Evolutionary conservation across 345 rosid species (phyloP).

Genomic region (Bruguiera gymnorhiza): DNA sequence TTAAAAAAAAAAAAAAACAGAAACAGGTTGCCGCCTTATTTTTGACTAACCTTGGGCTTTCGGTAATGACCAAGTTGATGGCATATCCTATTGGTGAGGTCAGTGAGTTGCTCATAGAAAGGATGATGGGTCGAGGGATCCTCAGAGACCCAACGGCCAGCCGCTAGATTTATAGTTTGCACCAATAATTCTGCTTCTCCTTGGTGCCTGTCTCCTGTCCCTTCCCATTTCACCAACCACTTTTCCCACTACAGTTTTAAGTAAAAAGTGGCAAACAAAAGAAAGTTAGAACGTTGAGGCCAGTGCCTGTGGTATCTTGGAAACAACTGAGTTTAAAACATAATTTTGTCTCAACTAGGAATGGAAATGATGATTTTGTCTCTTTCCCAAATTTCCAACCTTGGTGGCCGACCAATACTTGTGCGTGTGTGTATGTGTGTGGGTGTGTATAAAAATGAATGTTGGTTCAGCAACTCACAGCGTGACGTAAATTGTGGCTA

Average conservation of each 20-base stretch:
- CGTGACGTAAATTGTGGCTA: conserved; percentile 32
- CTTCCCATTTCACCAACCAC: conserved; percentile 62
- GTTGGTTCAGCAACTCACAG: conserved; percentile 38
- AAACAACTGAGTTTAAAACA: too few species aligned
- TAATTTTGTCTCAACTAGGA: too few species aligned
- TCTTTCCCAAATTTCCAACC: too few species aligned
- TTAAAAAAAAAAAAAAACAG: too few species aligned
- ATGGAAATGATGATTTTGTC: too few species aligned
- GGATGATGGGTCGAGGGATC: conserved; percentile 32
- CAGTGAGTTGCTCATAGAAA: conserved; percentile 34
- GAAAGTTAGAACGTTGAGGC: too few species aligned
- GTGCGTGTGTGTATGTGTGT: too few species aligned
- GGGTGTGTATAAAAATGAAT: too few species aligned
- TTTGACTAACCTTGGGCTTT: conserved; percentile 40
- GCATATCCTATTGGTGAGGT: conserved; percentile 44
- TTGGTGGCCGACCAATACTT: too few species aligned
- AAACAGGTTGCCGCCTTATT: too few species aligned
- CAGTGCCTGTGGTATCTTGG: too few species aligned
- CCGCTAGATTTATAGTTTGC: conserved; percentile 43
- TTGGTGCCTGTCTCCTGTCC: conserved; percentile 41
- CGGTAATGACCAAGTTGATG: conserved; percentile 29
- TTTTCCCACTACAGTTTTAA: conserved; percentile 56
- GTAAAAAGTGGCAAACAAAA: not conserved
- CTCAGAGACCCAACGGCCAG: conserved; percentile 28
- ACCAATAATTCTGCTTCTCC: conserved; percentile 60